A percentile compares a stretch with the other conserved stretches of the same genome.
These are phyloP conservation scores for Sporothrix phasma DNA, from an alignment of 2,329 filamentous ascomycete species.

Conservation along the genomic window DNA sequence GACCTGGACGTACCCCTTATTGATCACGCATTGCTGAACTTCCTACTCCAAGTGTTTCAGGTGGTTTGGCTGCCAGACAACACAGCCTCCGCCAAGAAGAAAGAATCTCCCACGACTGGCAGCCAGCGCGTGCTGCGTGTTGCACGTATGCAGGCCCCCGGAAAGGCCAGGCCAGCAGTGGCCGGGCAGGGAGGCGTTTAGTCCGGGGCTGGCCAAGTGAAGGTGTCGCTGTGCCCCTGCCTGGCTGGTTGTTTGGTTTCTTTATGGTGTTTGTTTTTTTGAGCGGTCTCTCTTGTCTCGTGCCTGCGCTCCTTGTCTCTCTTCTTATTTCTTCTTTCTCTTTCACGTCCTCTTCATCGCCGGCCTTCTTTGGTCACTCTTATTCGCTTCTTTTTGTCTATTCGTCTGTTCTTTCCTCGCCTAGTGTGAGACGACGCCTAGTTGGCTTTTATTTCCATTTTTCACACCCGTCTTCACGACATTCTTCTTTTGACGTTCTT, in stretches of 20 bases:
- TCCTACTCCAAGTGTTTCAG: constrained; percentile 18
- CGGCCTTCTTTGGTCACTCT: constrained; percentile 6
- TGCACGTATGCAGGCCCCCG: not conserved
- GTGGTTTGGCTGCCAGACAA: constrained; percentile 3
- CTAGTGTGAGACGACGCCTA: constrained; percentile 10
- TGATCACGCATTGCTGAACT: constrained; percentile 3
- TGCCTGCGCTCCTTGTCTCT: constrained; percentile 17
- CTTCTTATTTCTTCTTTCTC: constrained; percentile 17
- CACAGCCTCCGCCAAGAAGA: constrained; percentile 14
- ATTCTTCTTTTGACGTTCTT: constrained; percentile 18
- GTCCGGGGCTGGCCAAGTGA: not conserved
- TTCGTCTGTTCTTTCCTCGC: constrained; percentile 12
- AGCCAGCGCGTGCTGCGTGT: not conserved
- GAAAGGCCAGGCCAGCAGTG: not conserved
- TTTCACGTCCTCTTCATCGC: constrained; percentile 12
- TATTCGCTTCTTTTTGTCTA: not conserved
- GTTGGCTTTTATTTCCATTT: constrained; percentile 18
- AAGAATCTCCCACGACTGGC: not conserved
- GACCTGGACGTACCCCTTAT: not conserved
- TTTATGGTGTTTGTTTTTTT: not conserved
- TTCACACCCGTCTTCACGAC: constrained; percentile 12
- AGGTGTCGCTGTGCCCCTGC: not conserved
- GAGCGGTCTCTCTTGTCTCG: not conserved
- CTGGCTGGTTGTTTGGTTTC: not conserved
- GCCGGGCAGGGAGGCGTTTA: constrained; percentile 1